phyloP scores from a whole-genome alignment of 1,284 basidiomycete species.

The Ceratobasidium sp. region DNA sequence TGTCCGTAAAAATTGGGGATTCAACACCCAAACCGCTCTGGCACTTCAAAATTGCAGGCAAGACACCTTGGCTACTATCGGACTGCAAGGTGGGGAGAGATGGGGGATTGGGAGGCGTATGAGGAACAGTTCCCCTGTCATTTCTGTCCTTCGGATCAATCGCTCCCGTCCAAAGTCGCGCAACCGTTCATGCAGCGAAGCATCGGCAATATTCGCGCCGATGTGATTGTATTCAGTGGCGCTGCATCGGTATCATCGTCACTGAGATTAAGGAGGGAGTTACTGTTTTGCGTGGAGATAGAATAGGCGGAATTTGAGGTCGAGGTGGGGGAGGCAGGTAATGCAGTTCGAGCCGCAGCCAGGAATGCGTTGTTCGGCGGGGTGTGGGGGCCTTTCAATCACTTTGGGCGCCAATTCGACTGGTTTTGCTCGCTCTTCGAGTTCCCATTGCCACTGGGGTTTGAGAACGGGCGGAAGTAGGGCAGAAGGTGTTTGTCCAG shows the following conservation, averaged over 20 bases:
- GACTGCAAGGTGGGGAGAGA: neutral
- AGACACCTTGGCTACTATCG: neutral
- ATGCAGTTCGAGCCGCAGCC: conserved; percentile 1
- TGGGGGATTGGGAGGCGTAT: neutral
- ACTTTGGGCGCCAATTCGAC: neutral
- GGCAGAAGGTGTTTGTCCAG: conserved; percentile 21
- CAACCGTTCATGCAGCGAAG: conserved; percentile 22
- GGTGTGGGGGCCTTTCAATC: conserved; percentile 3
- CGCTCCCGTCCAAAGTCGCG: conserved; percentile 10
- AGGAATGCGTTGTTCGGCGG: neutral
- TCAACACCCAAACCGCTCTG: conserved; percentile 2
- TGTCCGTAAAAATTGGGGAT: neutral
- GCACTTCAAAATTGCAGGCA: conserved; percentile 2
- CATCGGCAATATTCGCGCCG: conserved; percentile 29
- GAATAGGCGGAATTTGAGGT: conserved; percentile 3
- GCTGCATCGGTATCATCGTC: conserved; percentile 33
- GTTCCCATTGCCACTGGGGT: neutral
- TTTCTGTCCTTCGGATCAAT: conserved; percentile 1
- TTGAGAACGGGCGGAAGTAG: conserved; percentile 17
- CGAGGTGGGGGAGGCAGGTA: conserved; percentile 18
- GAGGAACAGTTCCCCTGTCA: neutral
- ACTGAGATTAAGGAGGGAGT: neutral
- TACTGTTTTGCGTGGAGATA: conserved; percentile 5
- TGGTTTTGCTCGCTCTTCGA: neutral
- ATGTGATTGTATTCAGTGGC: conserved; percentile 35